phyloP scores from a whole-genome alignment of 306 rosid genomes.

The Pueraria montana region DNA sequence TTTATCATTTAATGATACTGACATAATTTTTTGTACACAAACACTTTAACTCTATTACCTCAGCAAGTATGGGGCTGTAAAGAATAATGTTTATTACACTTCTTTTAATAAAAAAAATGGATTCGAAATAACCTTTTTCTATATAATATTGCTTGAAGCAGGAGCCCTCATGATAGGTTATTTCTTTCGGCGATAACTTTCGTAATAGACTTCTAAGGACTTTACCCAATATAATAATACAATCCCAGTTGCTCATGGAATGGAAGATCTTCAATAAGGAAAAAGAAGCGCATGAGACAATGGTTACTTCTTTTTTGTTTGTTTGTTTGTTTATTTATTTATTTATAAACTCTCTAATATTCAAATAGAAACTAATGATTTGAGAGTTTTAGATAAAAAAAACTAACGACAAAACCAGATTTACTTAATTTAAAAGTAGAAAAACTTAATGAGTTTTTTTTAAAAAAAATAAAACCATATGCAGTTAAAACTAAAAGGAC shows the following conservation, averaged over 20 bases:
- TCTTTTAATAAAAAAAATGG: not conserved
- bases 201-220: not conserved
- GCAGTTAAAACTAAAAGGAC: not conserved
- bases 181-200: slow-evolving; percentile 22
- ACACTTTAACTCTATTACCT: not conserved
- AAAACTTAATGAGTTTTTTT: not conserved
- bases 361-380: not conserved
- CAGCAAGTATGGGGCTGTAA: not conserved
- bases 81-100: not conserved
- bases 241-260: not conserved
- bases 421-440: not conserved
- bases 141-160: not conserved
- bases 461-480: not conserved
- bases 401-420: not conserved
- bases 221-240: not conserved
- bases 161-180: not conserved
- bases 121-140: not conserved
- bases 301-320: not conserved
- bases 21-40: not conserved
- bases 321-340: too few species aligned
- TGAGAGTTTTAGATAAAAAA: not conserved
- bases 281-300: slow-evolving; percentile 15
- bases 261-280: not conserved
- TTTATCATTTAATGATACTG: not conserved
- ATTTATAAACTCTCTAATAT: not conserved